phyloP scores from a whole-genome alignment of 768 basidiomycete species.

The Pleurotus cornucopiae region DNA sequence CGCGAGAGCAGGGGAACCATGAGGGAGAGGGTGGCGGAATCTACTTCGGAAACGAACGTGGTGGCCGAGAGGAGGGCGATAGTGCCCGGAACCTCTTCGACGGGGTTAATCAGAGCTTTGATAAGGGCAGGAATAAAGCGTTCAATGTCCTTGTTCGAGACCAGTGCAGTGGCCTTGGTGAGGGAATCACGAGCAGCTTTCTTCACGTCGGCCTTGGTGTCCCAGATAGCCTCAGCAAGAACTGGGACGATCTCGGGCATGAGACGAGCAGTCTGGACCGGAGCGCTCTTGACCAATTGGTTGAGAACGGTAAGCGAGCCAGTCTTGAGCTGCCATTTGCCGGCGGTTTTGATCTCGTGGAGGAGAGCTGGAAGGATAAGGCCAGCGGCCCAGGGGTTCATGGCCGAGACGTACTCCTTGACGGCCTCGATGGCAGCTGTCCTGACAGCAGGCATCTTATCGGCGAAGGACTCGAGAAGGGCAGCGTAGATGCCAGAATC shows the following conservation, averaged over 20 bases:
- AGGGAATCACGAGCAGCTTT: slow-evolving; percentile 94
- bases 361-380: slow-evolving; percentile 86
- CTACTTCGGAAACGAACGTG: slow-evolving; percentile 99
- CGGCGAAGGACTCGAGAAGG: slow-evolving; percentile 89
- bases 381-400: slow-evolving; percentile 87
- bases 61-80: slow-evolving; percentile 94
- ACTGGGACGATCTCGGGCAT: slow-evolving; percentile 95
- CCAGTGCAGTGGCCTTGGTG: slow-evolving; percentile 88
- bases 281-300: slow-evolving; percentile 81
- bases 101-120: slow-evolving; percentile 97
- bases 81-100: slow-evolving; percentile 97
- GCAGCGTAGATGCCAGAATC: slow-evolving; percentile 81
- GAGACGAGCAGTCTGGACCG: slow-evolving; percentile 78
- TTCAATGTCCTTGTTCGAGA: slow-evolving; percentile 98
- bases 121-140: slow-evolving; percentile 97
- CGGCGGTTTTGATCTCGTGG: slow-evolving; percentile 90
- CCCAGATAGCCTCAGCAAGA: slow-evolving; percentile 96
- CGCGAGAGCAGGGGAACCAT: slow-evolving; percentile 96
- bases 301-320: slow-evolving; percentile 80
- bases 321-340: slow-evolving; percentile 97
- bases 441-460: slow-evolving; percentile 89
- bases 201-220: slow-evolving; percentile 98
- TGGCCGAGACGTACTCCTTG: slow-evolving; percentile 63
- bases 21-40: slow-evolving; percentile 92
- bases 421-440: slow-evolving; percentile 84